These are phyloP conservation scores for Amanita pallidorosea DNA, from an alignment of 768 basidiomycete species.

Conservation along the genomic window DNA sequence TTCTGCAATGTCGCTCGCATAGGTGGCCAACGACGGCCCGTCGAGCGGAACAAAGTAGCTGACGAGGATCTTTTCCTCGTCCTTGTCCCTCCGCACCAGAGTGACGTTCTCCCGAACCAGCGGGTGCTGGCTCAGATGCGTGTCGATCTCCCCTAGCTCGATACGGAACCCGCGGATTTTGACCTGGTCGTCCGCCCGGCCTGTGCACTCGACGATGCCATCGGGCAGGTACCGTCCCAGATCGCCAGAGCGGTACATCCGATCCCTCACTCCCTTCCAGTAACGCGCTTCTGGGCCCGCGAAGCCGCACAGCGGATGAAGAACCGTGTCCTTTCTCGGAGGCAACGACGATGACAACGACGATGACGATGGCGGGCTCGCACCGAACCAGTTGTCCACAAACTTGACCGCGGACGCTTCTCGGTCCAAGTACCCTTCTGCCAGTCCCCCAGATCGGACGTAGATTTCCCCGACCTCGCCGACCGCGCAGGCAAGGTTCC, in stretches of 20 bases:
- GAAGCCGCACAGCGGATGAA: slow-evolving; percentile 41
- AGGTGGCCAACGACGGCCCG: slow-evolving; percentile 51
- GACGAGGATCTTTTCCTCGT: slow-evolving; percentile 97
- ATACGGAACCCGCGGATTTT: slow-evolving; percentile 99
- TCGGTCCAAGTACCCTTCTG: slow-evolving; percentile 87
- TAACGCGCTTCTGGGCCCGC: slow-evolving; percentile 65
- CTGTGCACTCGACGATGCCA: slow-evolving; percentile 93
- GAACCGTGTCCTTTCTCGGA: slow-evolving; percentile 63
- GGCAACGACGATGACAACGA: slow-evolving; percentile 15
- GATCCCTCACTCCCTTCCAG: slow-evolving; percentile 93
- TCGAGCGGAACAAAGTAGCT: slow-evolving; percentile 93
- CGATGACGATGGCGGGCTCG: slow-evolving; percentile 10
- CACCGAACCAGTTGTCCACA: slow-evolving; percentile 83
- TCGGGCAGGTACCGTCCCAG: slow-evolving; percentile 88
- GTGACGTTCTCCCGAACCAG: slow-evolving; percentile 97
- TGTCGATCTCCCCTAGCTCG: slow-evolving; percentile 97
- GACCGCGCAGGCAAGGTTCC: slow-evolving; percentile 77
- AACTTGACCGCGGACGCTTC: slow-evolving; percentile 86
- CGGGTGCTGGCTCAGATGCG: slow-evolving; percentile 86
- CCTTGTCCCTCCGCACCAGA: slow-evolving; percentile 91
- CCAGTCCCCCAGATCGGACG: slow-evolving; percentile 90
- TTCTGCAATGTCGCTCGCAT: slow-evolving; percentile 50
- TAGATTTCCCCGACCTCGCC: slow-evolving; percentile 99
- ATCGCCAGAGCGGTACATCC: slow-evolving; percentile 98
- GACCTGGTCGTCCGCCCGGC: slow-evolving; percentile 96